Evolutionary conservation across 2,329 filamentous ascomycete species (phyloP), one percentile per base, ranked within the genome.

Genomic region (Pestalotiopsis sp.): DNA sequence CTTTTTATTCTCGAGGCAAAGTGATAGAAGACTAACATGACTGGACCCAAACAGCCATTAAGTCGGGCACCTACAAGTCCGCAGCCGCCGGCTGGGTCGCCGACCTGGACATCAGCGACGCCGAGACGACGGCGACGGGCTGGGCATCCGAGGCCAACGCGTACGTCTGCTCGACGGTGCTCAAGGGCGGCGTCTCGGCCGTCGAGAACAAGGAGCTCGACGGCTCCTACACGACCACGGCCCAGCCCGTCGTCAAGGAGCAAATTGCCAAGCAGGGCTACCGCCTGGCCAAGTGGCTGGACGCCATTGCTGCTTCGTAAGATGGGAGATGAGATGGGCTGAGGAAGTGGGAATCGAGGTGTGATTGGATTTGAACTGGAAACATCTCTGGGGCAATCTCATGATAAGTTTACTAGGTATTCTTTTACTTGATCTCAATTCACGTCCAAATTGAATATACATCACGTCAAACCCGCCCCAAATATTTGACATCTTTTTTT

Each of bases 181-280:
- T 84, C 69, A 76, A 76, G 64, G 74, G 79, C 67, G 82, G 82
- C 41, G 67, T 78, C 13, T 72, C 69, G n/a, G 77, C 78, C 17
- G 78, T 84, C n/a, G 74, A 83, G 71, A 74, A 74, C 31, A 75
- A 78, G 69, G 83, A 84, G 38, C 75, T 84, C 5, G 79, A 78
- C 66, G 81, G 80, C 12, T 71, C 72, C 12, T 84, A 84, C 72
- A 82, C 81, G 65, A 79, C 79, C 39, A 75, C 73, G 11, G 82
- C 81, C 17, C 75, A 78, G 66, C 78, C 78, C 11, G 80, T 81
- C 14, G 77, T 84, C 52, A 78, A 80, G 71, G 71, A 83, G 66
- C 82, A 84, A 76, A 82, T 84, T 31, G 81, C 82, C 9, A 84
- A 84, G 76, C 81, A 81, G 65, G 83, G 83, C 0, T 83, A 83